Evolutionary conservation across 257 asterid species (phyloP).

Genomic region (Rubia yunnanensis): DNA sequence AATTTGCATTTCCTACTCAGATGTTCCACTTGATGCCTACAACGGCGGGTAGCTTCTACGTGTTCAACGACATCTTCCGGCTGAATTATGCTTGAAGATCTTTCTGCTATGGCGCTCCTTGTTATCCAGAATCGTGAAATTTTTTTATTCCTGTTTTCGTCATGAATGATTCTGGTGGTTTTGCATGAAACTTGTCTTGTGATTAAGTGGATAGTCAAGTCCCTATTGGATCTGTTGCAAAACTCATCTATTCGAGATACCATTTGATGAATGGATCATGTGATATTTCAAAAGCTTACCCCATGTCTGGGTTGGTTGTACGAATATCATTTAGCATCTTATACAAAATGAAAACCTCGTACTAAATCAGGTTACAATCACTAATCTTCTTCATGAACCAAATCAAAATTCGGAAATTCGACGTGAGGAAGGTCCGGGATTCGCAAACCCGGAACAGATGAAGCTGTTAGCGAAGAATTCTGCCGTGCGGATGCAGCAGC

Average conservation of each 20-base stretch:
- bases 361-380: neutral
- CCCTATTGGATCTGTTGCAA: neutral
- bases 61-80: constrained; percentile 83
- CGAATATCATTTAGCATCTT: neutral
- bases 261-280: neutral
- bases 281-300: neutral
- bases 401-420: constrained; percentile 33
- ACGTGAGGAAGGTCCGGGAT: constrained; percentile 35
- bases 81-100: constrained; percentile 62
- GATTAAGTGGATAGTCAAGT: neutral
- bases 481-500: constrained; percentile 3
- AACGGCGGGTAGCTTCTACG: constrained; percentile 77
- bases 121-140: neutral
- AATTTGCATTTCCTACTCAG: constrained; percentile 22
- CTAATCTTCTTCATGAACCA: constrained; percentile 24
- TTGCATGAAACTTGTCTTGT: neutral
- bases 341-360: neutral
- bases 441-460: constrained; percentile 35
- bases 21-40: constrained; percentile 93
- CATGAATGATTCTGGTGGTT: neutral
- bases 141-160: neutral
- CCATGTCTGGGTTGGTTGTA: neutral
- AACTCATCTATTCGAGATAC: neutral
- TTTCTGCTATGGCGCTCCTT: neutral
- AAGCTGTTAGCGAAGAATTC: constrained; percentile 18